A percentile compares a stretch with the other conserved stretches of the same genome.
Conservation (phyloP, 2,329 filamentous ascomycete genomes). For the Talaromyces sp. region DNA sequence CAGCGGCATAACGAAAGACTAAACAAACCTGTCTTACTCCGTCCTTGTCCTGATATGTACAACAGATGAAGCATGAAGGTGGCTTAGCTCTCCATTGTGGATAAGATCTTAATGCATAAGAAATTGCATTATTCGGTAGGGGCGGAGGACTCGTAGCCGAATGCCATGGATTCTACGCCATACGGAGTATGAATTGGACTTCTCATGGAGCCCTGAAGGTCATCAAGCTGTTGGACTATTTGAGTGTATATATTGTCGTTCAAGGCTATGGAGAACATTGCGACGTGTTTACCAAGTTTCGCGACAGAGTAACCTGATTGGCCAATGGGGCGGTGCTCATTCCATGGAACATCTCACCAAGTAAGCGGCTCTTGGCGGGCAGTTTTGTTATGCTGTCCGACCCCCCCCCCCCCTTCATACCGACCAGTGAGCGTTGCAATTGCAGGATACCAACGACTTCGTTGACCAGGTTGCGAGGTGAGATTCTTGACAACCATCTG, state of each 20-base stretch:
- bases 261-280: too few relatives aligned
- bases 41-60: too few relatives aligned
- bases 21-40: background rate
- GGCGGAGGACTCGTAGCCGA: background rate
- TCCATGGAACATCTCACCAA: background rate
- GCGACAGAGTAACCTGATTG: background rate
- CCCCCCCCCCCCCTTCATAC: conserved; percentile 7
- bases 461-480: conserved; percentile 10
- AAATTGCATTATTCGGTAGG: background rate
- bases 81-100: conserved; percentile 2
- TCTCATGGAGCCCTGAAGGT: background rate
- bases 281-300: background rate
- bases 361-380: conserved; percentile 10
- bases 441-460: conserved; percentile 3
- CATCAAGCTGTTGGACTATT: background rate
- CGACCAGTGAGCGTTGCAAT: conserved; percentile 1
- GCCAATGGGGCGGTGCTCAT: background rate
- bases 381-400: background rate
- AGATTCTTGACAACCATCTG: background rate
- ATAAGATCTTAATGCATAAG: conserved; percentile 7
- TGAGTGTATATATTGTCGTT: background rate
- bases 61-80: background rate
- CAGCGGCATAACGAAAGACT: background rate
- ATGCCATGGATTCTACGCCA: background rate
- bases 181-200: too few relatives aligned